Evolutionary conservation across 768 basidiomycete genomes (phyloP).

Genomic region (Chalciporus chontae): DNA sequence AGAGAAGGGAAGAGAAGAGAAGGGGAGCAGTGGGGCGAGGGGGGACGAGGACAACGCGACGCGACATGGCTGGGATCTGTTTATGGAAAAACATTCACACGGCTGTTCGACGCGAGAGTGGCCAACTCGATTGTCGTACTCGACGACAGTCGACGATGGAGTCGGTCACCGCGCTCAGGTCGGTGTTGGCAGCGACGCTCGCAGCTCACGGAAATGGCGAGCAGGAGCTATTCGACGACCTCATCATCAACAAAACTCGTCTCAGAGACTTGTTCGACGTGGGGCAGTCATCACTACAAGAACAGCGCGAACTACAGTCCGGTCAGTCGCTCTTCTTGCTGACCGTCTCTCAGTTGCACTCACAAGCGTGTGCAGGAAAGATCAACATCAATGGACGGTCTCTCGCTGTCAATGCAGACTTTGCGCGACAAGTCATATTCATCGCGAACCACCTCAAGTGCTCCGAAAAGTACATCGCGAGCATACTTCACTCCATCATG

Average conservation of each 20-base stretch:
- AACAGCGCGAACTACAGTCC: constrained; percentile 70
- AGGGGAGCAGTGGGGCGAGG: too few relatives aligned
- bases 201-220: constrained; percentile 50
- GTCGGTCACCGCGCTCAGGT: constrained; percentile 53
- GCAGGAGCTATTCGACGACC: constrained; percentile 72
- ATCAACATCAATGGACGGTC: constrained; percentile 58
- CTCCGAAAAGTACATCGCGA: constrained; percentile 78
- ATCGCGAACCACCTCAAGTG: constrained; percentile 77
- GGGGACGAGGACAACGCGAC: neutral
- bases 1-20: too few relatives aligned
- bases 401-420: constrained; percentile 75
- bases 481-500: constrained; percentile 63
- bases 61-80: neutral
- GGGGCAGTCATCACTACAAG: constrained; percentile 55
- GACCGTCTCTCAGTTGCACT: neutral
- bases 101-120: neutral
- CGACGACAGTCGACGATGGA: constrained; percentile 42
- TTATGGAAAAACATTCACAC: constrained; percentile 4
- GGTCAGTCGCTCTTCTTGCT: constrained; percentile 35
- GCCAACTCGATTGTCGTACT: neutral
- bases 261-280: constrained; percentile 65
- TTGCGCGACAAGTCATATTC: constrained; percentile 72
- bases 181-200: constrained; percentile 47
- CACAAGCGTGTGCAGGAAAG: constrained; percentile 50
- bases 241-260: constrained; percentile 62